Conservation (phyloP, 331 rosid species). For the Malus hybrid region DNA sequence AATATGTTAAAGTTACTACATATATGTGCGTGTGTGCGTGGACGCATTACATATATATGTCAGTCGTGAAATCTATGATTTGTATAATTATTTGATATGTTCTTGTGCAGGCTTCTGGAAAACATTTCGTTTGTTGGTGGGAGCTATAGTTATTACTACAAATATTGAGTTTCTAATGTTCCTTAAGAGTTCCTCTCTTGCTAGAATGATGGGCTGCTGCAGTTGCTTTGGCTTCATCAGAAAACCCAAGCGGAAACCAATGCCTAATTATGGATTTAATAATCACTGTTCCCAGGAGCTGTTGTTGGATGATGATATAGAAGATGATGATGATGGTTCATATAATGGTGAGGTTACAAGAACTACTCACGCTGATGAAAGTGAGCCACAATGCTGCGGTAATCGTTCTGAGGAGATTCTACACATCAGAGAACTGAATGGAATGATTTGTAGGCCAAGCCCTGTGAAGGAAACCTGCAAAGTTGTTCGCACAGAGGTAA, state of each 20-base stretch:
- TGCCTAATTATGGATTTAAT: conserved; percentile 26
- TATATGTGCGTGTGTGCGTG: background rate
- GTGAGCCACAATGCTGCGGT: conserved; percentile 33
- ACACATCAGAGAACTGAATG: conserved; percentile 46
- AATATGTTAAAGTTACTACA: background rate
- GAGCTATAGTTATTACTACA: conserved; percentile 18
- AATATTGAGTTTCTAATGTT: conserved; percentile 47
- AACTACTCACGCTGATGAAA: conserved; percentile 49
- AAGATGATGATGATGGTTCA: conserved; percentile 48
- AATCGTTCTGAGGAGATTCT: conserved; percentile 78
- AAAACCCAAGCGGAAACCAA: conserved; percentile 24
- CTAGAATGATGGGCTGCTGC: conserved; percentile 72
- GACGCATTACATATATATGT: background rate
- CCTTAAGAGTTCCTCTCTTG: conserved; percentile 38
- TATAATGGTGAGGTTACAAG: conserved; percentile 51
- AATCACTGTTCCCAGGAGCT: conserved; percentile 46
- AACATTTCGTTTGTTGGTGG: conserved; percentile 22
- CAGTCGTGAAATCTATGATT: background rate
- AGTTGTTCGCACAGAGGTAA: conserved; percentile 74
- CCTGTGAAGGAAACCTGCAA: conserved; percentile 77
- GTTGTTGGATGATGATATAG: conserved; percentile 51
- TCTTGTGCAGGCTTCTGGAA: conserved; percentile 26
- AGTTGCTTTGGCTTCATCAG: conserved; percentile 72
- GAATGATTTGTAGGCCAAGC: conserved; percentile 66
- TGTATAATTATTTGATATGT: background rate